These are phyloP conservation scores for Somion occarium DNA, from an alignment of 1,284 basidiomycete genomes.

Conservation along the genomic window DNA sequence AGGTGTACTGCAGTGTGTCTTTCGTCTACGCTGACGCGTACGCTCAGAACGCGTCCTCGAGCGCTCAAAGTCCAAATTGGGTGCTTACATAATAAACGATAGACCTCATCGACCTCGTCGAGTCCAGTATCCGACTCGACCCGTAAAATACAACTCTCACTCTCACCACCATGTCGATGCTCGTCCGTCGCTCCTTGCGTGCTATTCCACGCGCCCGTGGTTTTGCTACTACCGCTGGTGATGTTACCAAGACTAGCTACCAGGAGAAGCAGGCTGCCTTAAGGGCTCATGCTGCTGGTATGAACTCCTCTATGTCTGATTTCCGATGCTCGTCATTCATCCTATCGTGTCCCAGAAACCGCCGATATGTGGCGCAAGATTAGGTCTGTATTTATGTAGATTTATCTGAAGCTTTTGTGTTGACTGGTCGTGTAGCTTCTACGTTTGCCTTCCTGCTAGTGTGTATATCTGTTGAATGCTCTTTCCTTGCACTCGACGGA, in stretches of 20 bases:
- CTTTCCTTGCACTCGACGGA: conserved; percentile 1
- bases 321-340: background rate
- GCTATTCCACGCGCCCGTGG: conserved; percentile 37
- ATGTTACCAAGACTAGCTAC: conserved; percentile 38
- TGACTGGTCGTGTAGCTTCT: conserved; percentile 46
- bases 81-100: background rate
- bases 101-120: background rate
- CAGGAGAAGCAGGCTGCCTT: conserved; percentile 53
- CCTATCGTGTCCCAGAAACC: too few relatives aligned
- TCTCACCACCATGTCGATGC: conserved; percentile 45
- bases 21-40: conserved; percentile 18
- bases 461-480: conserved; percentile 24
- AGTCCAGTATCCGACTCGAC: conserved; percentile 8
- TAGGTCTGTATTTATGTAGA: conserved; percentile 44
- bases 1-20: conserved; percentile 19
- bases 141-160: conserved; percentile 2
- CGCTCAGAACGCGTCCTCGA: conserved; percentile 3
- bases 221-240: conserved; percentile 36
- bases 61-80: background rate
- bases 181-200: conserved; percentile 46
- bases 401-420: background rate
- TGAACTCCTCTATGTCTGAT: too few relatives aligned
- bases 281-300: conserved; percentile 66
- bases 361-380: conserved; percentile 82
- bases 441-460: conserved; percentile 72